phyloP scores from a whole-genome alignment of 257 asterid genomes.

The Petrea volubilis region DNA sequence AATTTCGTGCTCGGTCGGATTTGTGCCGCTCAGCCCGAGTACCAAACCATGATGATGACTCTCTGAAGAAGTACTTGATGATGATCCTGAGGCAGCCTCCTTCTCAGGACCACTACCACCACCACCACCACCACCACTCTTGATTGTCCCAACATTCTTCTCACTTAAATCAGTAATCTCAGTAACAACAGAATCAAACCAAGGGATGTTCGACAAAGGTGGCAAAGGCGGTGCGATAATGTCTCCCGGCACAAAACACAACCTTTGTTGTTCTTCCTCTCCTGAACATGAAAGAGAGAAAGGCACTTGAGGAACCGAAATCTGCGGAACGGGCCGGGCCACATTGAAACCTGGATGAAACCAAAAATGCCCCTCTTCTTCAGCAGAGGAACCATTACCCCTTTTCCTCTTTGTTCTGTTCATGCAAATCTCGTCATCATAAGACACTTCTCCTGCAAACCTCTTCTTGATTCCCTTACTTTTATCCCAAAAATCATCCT shows the following conservation, averaged over 20 bases:
- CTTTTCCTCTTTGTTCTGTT: conserved; percentile 68
- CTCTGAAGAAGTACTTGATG: conserved; percentile 72
- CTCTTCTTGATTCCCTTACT: conserved; percentile 62
- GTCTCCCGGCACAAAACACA: conserved; percentile 48
- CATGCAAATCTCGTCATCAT: conserved; percentile 50
- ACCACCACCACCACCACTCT: no score
- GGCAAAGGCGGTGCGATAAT: conserved; percentile 48
- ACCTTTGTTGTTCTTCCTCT: conserved; percentile 61
- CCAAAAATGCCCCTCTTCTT: conserved; percentile 66
- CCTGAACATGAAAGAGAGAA: conserved; percentile 65
- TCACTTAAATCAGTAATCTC: conserved; percentile 54
- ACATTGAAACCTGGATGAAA: conserved; percentile 48
- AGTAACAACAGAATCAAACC: conserved; percentile 72
- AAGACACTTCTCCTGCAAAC: conserved; percentile 53
- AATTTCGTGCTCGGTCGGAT: conserved; percentile 33
- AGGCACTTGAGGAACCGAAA: conserved; percentile 45
- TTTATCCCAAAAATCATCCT: conserved; percentile 56
- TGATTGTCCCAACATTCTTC: conserved; percentile 45
- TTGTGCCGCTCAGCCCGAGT: conserved; percentile 35
- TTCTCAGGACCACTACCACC: conserved; percentile 44
- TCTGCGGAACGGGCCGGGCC: conserved; percentile 27
- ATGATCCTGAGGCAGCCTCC: conserved; percentile 61
- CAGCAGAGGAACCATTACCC: conserved; percentile 37
- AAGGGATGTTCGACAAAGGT: conserved; percentile 68
- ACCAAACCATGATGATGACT: conserved; percentile 41